Evolutionary conservation across 352 stramenopile genomes (phyloP).

Genomic region (Globisporangium spiculum): DNA sequence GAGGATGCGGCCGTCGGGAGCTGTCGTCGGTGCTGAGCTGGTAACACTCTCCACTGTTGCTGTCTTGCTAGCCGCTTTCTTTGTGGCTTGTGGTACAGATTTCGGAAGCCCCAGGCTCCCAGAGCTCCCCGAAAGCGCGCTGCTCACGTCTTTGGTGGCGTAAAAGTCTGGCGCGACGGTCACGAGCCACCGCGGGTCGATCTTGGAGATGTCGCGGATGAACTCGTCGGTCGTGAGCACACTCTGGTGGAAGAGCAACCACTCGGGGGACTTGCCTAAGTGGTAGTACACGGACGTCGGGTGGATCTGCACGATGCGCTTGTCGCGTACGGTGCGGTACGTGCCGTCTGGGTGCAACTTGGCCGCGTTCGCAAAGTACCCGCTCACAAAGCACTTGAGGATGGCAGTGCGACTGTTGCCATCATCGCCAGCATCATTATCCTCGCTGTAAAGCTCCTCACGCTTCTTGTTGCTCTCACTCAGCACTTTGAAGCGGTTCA

Average conservation of each 20-base stretch:
- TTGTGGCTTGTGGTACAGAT: constrained; percentile 13
- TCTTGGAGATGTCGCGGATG: constrained; percentile 66
- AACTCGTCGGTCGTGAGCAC: constrained; percentile 98
- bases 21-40: constrained; percentile 19
- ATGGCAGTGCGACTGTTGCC: constrained; percentile 26
- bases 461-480: constrained; percentile 8
- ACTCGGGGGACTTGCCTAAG: constrained; percentile 90
- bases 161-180: constrained; percentile 72
- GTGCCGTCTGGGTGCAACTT: constrained; percentile 90
- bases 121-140: constrained; percentile 61
- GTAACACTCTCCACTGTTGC: constrained; percentile 1
- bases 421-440: constrained; percentile 18
- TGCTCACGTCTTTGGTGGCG: constrained; percentile 63
- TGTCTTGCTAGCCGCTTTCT: constrained; percentile 9
- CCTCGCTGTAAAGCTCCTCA: neutral
- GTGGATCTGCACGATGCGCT: constrained; percentile 70
- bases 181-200: constrained; percentile 77
- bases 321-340: constrained; percentile 67
- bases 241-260: constrained; percentile 98
- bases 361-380: constrained; percentile 95
- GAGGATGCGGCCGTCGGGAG: constrained; percentile 55
- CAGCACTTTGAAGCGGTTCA: constrained; percentile 46
- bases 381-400: constrained; percentile 65
- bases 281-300: constrained; percentile 76
- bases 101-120: constrained; percentile 63